Evolutionary conservation across 495 filamentous ascomycete genomes (phyloP), one percentile per base, ranked within the genome.

Genomic region (Penicillium egyptiacum): DNA sequence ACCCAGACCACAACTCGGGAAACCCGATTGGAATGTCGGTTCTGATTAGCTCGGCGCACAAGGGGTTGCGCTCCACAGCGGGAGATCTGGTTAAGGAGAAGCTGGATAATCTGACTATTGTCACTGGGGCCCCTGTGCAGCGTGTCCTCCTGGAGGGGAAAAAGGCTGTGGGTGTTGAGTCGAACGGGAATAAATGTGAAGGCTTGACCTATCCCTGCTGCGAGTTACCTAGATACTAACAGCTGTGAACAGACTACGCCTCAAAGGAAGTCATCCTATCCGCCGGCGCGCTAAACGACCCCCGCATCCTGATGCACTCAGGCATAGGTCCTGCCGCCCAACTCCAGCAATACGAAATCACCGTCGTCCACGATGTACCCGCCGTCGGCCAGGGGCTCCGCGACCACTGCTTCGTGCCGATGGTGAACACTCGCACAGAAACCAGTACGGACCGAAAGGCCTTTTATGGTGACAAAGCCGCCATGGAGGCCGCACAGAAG

Each of bases 11-110:
- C 20, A 84, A 83, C 46, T 76, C 71, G 6, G 83, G 83, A 0
- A 75, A 85, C 55, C 82, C 81, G 0, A 71, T 85, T 39, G 83
- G 83, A 14, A 73, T 84, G 58, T 70, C 71, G 5, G 63, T 79
- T 12, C 65, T 70, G 33, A 73, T 77, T 61, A 75, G 70, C 41
- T 80, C 74, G n/a, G 63, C 76, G 11, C 63, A 71, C 39, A 56
- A 78, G 4, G 81, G 80, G 0, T 22, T 71, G 5, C 78, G 81
- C 12, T 77, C 78, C 0, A 83, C 80, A 5, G 73, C 80, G 1
- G 60, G 61, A 1, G 80, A 83, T 45, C 62, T 83, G 28, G 59
- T 85, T 4, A 22, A 67, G 11, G 55, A 64, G 10, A 73, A 74
- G 3, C 10, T 11, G 0, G 39, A 67, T 5, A 85, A 84, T 56